phyloP scores from a whole-genome alignment of 2,329 filamentous ascomycete species.

The Fusarium pseudograminearum region DNA sequence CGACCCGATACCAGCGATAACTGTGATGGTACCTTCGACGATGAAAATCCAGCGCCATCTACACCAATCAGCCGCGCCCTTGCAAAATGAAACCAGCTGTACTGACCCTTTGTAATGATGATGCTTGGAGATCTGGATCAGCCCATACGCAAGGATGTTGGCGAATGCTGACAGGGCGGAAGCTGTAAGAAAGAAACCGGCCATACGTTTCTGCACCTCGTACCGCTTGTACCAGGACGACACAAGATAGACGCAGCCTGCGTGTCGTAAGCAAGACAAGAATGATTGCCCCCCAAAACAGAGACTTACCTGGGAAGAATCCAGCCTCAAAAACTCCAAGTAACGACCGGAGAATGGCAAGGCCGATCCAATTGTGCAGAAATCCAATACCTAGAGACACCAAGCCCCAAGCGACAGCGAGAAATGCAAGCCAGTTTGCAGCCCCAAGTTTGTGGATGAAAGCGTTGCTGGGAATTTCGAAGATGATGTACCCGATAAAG shows the following conservation, averaged over 20 bases:
- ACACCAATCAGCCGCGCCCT: accelerated
- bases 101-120: constrained; percentile 29
- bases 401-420: constrained; percentile 22
- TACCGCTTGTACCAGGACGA: constrained; percentile 34
- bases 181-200: constrained; percentile 25
- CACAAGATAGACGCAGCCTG: constrained; percentile 33
- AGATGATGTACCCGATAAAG: constrained; percentile 35
- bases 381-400: constrained; percentile 34
- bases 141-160: constrained; percentile 31
- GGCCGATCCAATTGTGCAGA: constrained; percentile 15
- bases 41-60: constrained; percentile 41
- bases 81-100: accelerated
- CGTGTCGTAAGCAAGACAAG: accelerated
- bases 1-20: constrained; percentile 25
- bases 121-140: constrained; percentile 26
- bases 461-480: constrained; percentile 32
- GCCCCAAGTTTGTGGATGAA: constrained; percentile 36
- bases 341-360: constrained; percentile 18
- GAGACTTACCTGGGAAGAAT: constrained; percentile 23
- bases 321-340: constrained; percentile 35
- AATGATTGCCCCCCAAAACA: accelerated
- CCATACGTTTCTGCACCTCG: constrained; percentile 31
- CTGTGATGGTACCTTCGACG: constrained; percentile 30
- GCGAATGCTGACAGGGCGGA: constrained; percentile 28
- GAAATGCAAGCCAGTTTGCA: constrained; percentile 35